phyloP scores from a whole-genome alignment of 2,329 filamentous ascomycete species.

The Cladorrhinum sp. region DNA sequence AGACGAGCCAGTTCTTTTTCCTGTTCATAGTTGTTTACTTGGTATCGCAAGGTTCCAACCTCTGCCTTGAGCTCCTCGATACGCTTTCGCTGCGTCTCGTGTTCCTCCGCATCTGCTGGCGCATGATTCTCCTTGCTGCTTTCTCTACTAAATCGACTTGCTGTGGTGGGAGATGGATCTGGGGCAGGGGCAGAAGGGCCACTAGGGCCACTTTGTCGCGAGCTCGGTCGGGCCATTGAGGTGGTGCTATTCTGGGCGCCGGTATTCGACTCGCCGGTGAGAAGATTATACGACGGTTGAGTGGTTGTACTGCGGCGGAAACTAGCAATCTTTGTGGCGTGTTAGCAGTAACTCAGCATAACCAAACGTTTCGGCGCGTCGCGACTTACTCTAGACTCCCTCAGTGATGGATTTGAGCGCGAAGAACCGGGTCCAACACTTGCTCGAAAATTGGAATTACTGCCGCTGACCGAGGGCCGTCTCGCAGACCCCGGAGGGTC shows the following conservation, averaged over 20 bases:
- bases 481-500: conserved; percentile 28
- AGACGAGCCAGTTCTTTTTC: conserved; percentile 78
- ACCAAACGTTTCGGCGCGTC: conserved; percentile 2
- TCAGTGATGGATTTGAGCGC: conserved; percentile 28
- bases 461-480: conserved; percentile 23
- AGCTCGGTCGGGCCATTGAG: conserved; percentile 25
- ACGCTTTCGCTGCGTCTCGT: conserved; percentile 54
- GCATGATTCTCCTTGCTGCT: conserved; percentile 60
- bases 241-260: conserved; percentile 12
- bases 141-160: conserved; percentile 49
- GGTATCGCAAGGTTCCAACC: conserved; percentile 82
- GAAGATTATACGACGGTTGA: conserved; percentile 39
- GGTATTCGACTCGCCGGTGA: conserved; percentile 34
- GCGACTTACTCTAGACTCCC: conserved; percentile 31
- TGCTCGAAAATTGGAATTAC: conserved; percentile 27
- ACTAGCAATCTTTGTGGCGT: conserved; percentile 26
- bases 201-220: conserved; percentile 23
- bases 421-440: conserved; percentile 27
- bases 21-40: conserved; percentile 80
- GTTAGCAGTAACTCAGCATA: neutral
- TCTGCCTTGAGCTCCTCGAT: conserved; percentile 85
- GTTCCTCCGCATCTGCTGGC: conserved; percentile 56
- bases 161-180: conserved; percentile 25
- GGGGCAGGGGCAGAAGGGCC: conserved; percentile 21
- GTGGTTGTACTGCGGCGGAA: conserved; percentile 29